Base-by-base conservation (phyloP, 257 asterid species). In the Ehretia macrophylla region DNA sequence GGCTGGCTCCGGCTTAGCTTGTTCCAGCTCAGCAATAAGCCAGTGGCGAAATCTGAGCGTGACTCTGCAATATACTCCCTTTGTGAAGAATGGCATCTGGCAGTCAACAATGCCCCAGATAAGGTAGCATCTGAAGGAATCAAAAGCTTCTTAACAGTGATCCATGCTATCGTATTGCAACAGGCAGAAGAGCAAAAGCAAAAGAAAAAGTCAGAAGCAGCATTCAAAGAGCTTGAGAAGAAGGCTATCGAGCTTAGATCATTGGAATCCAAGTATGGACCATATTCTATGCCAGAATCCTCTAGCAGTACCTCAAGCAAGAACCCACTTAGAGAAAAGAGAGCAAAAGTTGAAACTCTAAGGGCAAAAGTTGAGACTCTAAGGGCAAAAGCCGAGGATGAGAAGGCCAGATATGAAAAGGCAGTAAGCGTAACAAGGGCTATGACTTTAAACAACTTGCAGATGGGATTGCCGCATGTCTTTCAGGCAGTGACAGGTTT, bases 1-100 rank as follows among this genome's bases (percentile, higher is more conserved):
- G 94, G 99, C 49, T 93, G 97, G 99, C 96, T 93, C 71, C 91
- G 99, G 46, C 89, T 93, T 14, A 83, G 96, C 75, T 81, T 93
- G 65, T 89, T 89, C 65, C 96, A 85, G 68, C 78, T 86, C 3
- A 81, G 86, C 19, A 78, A 66, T 75, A 84, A 83, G 19, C 90
- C 97, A 0, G 55, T 46, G 53, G 76, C 46, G 68, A 81, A 79
- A 76, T 78, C 86, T 2, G 60, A 68, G 54, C 94, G 79, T 68
- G 96, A 89, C 68, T 78, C 85, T 0, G 81, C 83, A 39, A 74
- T 93, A 38, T 89, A 86, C 78, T 74, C 95, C 1, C 80, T 93
- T 68, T 89, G 97, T n/a, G 97, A 93, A 62, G 97, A 86, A 56
- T 93, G 99, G 99, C 95, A 86, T 62, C 94, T 75, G 17, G 86